Evolutionary conservation across 768 basidiomycete genomes (phyloP).

Genomic region (Thelephora aurantiotincta): DNA sequence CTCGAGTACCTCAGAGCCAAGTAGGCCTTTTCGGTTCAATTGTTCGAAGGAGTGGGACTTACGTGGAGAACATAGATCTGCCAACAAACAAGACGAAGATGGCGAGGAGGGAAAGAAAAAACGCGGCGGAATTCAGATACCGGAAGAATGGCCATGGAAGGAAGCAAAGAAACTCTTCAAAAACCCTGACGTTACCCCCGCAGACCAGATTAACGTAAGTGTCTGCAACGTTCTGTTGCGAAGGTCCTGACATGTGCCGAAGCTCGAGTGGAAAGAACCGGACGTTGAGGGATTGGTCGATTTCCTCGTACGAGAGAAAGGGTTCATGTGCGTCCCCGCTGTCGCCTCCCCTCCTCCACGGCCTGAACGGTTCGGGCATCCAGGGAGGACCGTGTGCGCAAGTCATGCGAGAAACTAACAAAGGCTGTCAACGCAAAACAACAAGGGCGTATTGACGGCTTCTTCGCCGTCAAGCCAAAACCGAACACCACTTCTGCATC

Average conservation of each 20-base stretch:
- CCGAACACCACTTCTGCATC: constrained; percentile 25
- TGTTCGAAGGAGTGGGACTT: constrained; percentile 1
- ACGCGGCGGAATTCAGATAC: constrained; percentile 66
- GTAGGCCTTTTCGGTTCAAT: constrained; percentile 21
- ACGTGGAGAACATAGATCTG: constrained; percentile 19
- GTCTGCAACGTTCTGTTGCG: background rate
- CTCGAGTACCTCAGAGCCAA: constrained; percentile 70
- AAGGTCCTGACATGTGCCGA: constrained; percentile 1
- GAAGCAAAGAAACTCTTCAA: constrained; percentile 85
- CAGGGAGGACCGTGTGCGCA: constrained; percentile 94
- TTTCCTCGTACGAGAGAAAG: constrained; percentile 89
- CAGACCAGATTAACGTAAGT: constrained; percentile 70
- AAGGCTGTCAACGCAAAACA: constrained; percentile 85
- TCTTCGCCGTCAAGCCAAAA: constrained; percentile 70
- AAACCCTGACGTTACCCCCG: constrained; percentile 80
- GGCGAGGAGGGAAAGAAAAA: constrained; percentile 45
- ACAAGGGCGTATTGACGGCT: constrained; percentile 91
- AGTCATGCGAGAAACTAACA: constrained; percentile 84
- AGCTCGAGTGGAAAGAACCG: constrained; percentile 93
- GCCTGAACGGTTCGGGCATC: background rate
- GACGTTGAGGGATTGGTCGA: constrained; percentile 89
- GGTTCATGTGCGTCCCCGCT: constrained; percentile 67
- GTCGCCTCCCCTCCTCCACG: background rate
- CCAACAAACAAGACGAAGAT: constrained; percentile 25
- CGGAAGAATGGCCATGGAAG: constrained; percentile 96